Evolutionary conservation across 192 early-diverging fungal species (phyloP), one percentile per base, ranked within the genome.

Genomic region (Phycomyces nitens): DNA sequence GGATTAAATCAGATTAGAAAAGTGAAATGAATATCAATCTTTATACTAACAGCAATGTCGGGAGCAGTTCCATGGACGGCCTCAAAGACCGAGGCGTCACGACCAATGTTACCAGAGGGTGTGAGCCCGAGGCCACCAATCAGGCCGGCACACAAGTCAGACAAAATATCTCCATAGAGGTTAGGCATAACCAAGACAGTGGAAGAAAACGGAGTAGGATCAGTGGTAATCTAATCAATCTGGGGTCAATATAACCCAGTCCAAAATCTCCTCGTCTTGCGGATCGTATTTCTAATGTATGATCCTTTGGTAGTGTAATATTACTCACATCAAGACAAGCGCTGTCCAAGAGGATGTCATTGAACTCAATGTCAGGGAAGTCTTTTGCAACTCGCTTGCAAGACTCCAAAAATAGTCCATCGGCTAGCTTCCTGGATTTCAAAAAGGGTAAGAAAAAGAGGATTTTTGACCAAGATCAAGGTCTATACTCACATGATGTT

Each of bases 171-270:
- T 64, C 96, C 96, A 68, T 98, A 98, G 70, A 98, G 84, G 87
- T 98, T 98, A 60, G 96, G 96, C 95, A 98, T 97, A 66, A 96
- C 96, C 94, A 98, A 92, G 70, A 98, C 96, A 21, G 92, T 94
- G 69, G 91, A 80, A 39, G 84, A 82, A 67, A 86, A 98, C 62
- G 91, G 80, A 53, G 87, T 79, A 12, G 94, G 96, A 80, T 96
- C 91, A 81, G 94, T 89, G 53, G 94, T 92, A 58, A 98, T 94
- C 85, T 94, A 80, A 57, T 34, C 29, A 34, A 34, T 34, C 29
- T 34, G 7, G 29, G 29, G 29, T 34, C 7, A 34, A 34, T 34
- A 34, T 34, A 2, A 34, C 29, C n/a, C 7, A 34, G 29, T 34
- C 29, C 29, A 34, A 34, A 7, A 34, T 34, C 29, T 34, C 29